Evolutionary conservation across 1,284 basidiomycete genomes (phyloP).

Genomic region (Leccinum solheimii): DNA sequence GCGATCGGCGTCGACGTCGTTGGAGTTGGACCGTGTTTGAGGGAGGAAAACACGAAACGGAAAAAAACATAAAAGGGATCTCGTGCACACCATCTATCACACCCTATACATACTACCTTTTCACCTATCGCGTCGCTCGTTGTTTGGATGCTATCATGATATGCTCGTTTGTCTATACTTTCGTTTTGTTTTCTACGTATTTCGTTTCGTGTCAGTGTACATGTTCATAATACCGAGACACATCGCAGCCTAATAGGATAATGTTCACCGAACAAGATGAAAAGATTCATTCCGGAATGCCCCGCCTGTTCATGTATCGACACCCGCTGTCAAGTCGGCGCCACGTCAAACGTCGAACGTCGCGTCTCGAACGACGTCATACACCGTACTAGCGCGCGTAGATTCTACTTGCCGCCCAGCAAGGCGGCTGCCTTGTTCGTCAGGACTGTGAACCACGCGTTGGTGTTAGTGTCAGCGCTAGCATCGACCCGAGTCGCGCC

Average conservation of each 20-base stretch:
- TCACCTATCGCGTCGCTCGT: background rate
- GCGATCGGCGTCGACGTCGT: background rate
- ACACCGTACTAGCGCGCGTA: background rate
- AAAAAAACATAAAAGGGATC: background rate
- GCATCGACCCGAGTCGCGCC: conserved; percentile 24
- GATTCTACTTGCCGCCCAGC: conserved; percentile 17
- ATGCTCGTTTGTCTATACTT: background rate
- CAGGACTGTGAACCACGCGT: conserved; percentile 23
- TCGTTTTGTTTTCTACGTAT: no score
- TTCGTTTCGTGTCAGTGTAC: no score
- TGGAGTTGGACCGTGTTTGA: conserved; percentile 3
- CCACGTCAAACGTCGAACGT: background rate
- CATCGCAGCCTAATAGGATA: no score
- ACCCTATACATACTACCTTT: background rate
- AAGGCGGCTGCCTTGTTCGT: conserved; percentile 26
- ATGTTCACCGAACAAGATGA: no score
- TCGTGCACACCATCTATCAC: background rate
- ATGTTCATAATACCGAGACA: no score
- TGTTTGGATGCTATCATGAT: background rate
- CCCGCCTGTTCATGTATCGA: no score
- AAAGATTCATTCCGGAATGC: no score
- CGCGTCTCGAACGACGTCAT: background rate
- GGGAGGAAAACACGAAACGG: background rate
- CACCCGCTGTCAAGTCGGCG: background rate
- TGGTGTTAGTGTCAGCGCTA: background rate